Base-by-base conservation (phyloP, 768 basidiomycete species). In the Pleurotus tuoliensis region DNA sequence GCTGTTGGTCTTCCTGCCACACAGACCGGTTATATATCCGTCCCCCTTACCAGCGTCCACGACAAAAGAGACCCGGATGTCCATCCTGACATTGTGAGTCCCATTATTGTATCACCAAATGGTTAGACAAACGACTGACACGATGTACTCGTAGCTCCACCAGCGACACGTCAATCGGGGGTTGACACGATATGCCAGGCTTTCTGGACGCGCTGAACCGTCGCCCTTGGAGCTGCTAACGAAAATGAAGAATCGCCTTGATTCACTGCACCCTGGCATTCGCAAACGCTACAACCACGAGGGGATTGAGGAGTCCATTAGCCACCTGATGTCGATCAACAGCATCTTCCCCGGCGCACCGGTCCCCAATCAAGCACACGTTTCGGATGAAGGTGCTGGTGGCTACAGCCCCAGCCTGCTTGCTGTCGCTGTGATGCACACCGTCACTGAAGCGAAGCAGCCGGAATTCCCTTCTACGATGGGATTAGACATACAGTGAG, bases 251-350 rank as follows among this genome's bases (percentile, higher is more conserved):
- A 24, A 55, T 34, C 41, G 54, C n/a, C 25, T 55, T 12, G 41
- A 55, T 40, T n/a, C 30, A 22, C 43, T 55, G 1, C 37, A 53
- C 20, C 51, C 51, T 22, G 37, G 24, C 39, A 24, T 53, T 12
- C 51, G 51, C 38, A 53, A 53, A 38, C 51, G 51, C 13, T 53
- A 53, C 51, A 53, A 53, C 27, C 51, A 53, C 51, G 51, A 53
- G 20, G 38, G 38, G 9, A 53, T 53, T n/a, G 51, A 53, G 20
- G 51, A 53, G 39, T 39, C 51, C 13, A 53, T 53, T 22, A 20
- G 37, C 39, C 51, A 53, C 20, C 51, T 53, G 3, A 37, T 37
- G n/a, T 40, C 34, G 12, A 53, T 53, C 15, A 41, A 53, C 51
- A 41, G 38, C n/a, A 38, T 38, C 37, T 53, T 53, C 39, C 51